Evolutionary conservation across 1,139 yeast species (phyloP).

Genomic region (Taphrina communis): DNA sequence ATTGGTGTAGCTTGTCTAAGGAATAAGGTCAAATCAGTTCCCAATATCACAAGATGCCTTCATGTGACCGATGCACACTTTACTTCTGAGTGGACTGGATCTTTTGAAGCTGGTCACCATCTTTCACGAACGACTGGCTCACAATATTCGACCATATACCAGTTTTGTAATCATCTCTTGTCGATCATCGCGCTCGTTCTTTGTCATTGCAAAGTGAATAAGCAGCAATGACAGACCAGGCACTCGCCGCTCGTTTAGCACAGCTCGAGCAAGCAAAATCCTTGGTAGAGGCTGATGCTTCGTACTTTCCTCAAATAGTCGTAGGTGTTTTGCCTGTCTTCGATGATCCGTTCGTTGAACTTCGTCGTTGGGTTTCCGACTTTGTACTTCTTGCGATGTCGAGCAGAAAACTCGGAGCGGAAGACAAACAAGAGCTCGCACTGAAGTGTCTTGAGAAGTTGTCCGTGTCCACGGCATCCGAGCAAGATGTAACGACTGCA

Average conservation of each 20-base stretch:
- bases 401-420: conserved; percentile 48
- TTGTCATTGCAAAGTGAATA: neutral
- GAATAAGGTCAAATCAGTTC: no score
- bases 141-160: neutral
- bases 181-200: neutral
- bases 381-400: conserved; percentile 55
- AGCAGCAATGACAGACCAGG: conserved; percentile 30
- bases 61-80: no score
- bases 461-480: conserved; percentile 45
- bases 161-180: neutral
- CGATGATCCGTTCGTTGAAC: conserved; percentile 50
- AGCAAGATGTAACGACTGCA: conserved; percentile 49
- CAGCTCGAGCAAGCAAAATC: conserved; percentile 53
- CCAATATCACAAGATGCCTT: no score
- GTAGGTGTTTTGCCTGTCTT: conserved; percentile 53
- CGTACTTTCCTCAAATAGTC: conserved; percentile 52
- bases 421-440: conserved; percentile 49
- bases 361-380: conserved; percentile 54
- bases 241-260: conserved; percentile 34
- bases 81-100: no score
- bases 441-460: conserved; percentile 51
- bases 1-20: no score
- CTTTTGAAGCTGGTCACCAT: no score
- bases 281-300: conserved; percentile 52
- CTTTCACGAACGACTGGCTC: no score